phyloP scores from a whole-genome alignment of 352 stramenopile genomes.

The Phytophthora pini region DNA sequence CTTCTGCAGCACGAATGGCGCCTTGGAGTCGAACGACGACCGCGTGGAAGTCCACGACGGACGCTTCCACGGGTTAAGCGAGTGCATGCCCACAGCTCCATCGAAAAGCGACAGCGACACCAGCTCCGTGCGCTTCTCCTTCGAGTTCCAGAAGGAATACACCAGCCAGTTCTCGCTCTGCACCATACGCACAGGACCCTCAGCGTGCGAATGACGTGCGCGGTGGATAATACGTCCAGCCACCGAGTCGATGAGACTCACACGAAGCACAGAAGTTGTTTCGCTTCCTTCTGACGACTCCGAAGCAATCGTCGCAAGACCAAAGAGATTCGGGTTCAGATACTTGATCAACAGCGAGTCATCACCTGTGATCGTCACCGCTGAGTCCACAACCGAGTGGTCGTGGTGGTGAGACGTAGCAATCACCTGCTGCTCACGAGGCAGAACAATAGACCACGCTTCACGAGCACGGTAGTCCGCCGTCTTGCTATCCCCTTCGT shows the following conservation, averaged over 20 bases:
- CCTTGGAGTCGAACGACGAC: constrained; percentile 92
- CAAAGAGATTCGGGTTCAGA: constrained; percentile 96
- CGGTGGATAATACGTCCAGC: constrained; percentile 94
- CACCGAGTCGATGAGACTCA: constrained; percentile 95
- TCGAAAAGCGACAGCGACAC: constrained; percentile 94
- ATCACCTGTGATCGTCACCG: constrained; percentile 92
- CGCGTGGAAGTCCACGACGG: constrained; percentile 90
- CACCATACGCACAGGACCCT: constrained; percentile 68
- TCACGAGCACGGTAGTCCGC: constrained; percentile 50
- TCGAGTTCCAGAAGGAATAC: constrained; percentile 96
- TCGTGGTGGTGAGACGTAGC: constrained; percentile 69
- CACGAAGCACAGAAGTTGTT: constrained; percentile 67
- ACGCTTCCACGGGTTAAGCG: constrained; percentile 94
- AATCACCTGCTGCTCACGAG: constrained; percentile 59
- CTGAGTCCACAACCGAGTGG: constrained; percentile 70
- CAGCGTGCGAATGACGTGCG: constrained; percentile 84
- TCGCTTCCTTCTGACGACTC: constrained; percentile 49
- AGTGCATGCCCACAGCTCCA: constrained; percentile 95
- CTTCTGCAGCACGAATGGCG: constrained; percentile 94
- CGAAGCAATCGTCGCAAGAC: constrained; percentile 85
- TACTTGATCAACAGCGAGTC: constrained; percentile 98
- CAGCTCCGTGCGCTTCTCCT: constrained; percentile 85
- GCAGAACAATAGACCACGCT: constrained; percentile 78
- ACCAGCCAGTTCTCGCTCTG: constrained; percentile 97
- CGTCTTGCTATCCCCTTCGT: constrained; percentile 18